A percentile compares a stretch with the other conserved stretches of the same genome.
Evolutionary conservation across 108 stramenopile genomes (phyloP).

Genomic region (Hondaea fermentalgiana): DNA sequence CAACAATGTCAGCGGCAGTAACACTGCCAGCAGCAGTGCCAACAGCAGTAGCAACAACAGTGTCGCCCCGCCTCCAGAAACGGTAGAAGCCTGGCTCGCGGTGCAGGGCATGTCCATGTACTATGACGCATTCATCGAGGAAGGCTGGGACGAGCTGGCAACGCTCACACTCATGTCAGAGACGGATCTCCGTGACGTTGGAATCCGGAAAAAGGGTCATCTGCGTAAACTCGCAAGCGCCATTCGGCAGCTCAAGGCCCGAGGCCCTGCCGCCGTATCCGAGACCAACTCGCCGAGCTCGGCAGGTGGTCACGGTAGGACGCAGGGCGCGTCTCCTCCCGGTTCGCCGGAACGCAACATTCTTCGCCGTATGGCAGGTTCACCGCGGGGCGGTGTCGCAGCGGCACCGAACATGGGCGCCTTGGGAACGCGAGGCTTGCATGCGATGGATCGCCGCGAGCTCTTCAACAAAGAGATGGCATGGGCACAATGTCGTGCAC

Average conservation of each 20-base stretch:
- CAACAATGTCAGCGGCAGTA: no score
- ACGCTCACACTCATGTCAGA: background rate
- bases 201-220: background rate
- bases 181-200: background rate
- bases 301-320: background rate
- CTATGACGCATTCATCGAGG: background rate
- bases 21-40: no score
- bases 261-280: background rate
- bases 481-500: background rate
- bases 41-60: no score
- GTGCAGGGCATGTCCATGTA: background rate
- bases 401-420: background rate
- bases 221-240: background rate
- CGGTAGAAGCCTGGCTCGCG: background rate
- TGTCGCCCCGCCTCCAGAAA: no score
- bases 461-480: background rate
- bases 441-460: background rate
- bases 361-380: background rate
- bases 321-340: background rate
- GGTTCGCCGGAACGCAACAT: background rate
- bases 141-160: constrained; percentile 6
- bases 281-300: background rate
- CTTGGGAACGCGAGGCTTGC: background rate
- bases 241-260: background rate
- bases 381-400: background rate